Base-by-base conservation (phyloP, 495 filamentous ascomycete species). In the Elasticomyces elasticus region DNA sequence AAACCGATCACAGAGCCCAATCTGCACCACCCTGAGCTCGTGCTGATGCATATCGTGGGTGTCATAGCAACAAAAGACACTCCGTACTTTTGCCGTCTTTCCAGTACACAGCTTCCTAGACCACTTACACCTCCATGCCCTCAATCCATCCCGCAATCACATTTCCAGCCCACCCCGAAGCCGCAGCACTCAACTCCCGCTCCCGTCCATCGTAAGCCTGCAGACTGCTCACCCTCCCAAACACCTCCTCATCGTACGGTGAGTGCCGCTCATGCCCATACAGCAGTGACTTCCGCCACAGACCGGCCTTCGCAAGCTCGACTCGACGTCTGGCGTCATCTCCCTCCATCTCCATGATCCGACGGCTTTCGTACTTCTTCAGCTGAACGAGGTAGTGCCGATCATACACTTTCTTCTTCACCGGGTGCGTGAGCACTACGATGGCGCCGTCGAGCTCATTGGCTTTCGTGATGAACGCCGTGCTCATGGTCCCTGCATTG, bases 391-490 rank as follows among this genome's bases (percentile, higher is more conserved):
- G 5, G 35, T 5, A 15, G 5, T 5, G 15, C 13, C 35, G 35
- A 17, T 51, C 30, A 20, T 38, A 37, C 20, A 38, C 48, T 4
- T 20, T 51, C 48, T 38, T 51, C 48, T 10, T 38, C 7, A 51
- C 28, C 15, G 28, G 28, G 24, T 51, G 47, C 15, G 10, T 28
- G 30, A 37, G 48, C 15, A 51, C 24, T 6, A 10, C 10, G 33
- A 22, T 12, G 33, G 48, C 28, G 23, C 40, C 33, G 28, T n/a
- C 22, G 7, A 24, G 10, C 33, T 51, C n/a, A 22, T 51, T 51
- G 48, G n/a, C n/a, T n/a, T 11, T 2, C 2, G 13, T 17, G 48
- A 38, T 26, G 24, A 51, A 17, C 40, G 5, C 20, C n/a, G 7
- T 43, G 40, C 15, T 17, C 10, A 43, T 17, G 40, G 20, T 33